phyloP scores from a whole-genome alignment of 768 basidiomycete species.

The Serendipita sp. region DNA sequence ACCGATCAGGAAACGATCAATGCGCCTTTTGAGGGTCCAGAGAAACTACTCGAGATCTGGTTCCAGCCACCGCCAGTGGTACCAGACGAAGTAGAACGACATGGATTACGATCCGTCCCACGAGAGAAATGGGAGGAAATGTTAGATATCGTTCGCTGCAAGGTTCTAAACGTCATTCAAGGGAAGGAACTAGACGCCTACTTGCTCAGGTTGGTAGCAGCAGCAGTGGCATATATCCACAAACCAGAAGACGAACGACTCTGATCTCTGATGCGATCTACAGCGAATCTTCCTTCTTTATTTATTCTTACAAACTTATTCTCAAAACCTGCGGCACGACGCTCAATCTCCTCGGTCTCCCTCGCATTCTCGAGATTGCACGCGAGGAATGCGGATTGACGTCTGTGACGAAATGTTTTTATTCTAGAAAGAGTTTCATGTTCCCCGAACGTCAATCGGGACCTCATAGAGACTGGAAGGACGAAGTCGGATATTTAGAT shows the following conservation, averaged over 20 bases:
- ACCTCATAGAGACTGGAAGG: slow-evolving; percentile 85
- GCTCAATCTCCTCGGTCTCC: slow-evolving; percentile 87
- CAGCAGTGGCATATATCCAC: not conserved
- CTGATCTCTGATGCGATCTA: not conserved
- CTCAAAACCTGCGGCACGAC: slow-evolving; percentile 99
- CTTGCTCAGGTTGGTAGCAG: slow-evolving; percentile 61
- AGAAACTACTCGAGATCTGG: slow-evolving; percentile 95
- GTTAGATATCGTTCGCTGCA: slow-evolving; percentile 92
- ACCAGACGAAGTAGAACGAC: slow-evolving; percentile 31
- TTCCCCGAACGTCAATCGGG: slow-evolving; percentile 92
- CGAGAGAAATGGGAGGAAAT: slow-evolving; percentile 85
- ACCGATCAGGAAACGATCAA: slow-evolving; percentile 6
- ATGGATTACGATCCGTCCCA: slow-evolving; percentile 63
- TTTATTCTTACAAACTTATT: slow-evolving; percentile 88
- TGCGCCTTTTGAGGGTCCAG: slow-evolving; percentile 74
- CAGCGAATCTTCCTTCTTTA: slow-evolving; percentile 95
- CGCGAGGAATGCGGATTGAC: slow-evolving; percentile 45
- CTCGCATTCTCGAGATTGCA: slow-evolving; percentile 89
- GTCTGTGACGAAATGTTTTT: slow-evolving; percentile 82
- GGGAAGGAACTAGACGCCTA: slow-evolving; percentile 92
- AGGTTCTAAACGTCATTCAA: slow-evolving; percentile 78
- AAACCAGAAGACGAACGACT: not conserved
- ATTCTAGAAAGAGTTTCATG: slow-evolving; percentile 98
- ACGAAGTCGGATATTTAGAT: slow-evolving; percentile 86
- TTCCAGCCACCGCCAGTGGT: slow-evolving; percentile 64